Conservation (phyloP, 2,329 filamentous ascomycete species). For the Shiraia bambusicola region DNA sequence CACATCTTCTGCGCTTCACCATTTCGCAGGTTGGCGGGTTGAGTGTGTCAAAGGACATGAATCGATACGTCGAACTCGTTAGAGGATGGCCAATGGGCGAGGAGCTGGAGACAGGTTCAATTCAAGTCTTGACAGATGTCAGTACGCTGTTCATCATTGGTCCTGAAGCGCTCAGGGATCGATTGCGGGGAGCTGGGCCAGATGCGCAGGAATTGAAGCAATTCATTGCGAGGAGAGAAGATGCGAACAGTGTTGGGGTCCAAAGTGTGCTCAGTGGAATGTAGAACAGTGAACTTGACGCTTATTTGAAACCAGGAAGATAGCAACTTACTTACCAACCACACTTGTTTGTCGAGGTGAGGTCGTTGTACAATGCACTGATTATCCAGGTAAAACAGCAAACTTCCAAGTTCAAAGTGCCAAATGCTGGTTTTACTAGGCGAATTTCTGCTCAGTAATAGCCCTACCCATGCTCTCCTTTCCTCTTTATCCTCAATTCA, state of each 20-base stretch:
- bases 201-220: conserved; percentile 66
- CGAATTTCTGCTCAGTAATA: too few species aligned
- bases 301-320: too few species aligned
- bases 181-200: conserved; percentile 49
- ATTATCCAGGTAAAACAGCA: too few species aligned
- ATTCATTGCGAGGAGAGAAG: conserved; percentile 83
- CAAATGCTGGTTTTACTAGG: too few species aligned
- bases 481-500: too few species aligned
- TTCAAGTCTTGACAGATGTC: conserved; percentile 90
- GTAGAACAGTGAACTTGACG: conserved; percentile 3
- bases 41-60: conserved; percentile 95
- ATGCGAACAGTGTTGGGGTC: conserved; percentile 76
- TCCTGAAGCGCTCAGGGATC: conserved; percentile 54
- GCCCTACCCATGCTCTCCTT: too few species aligned
- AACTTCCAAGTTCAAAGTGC: too few species aligned
- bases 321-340: too few species aligned
- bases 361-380: too few species aligned
- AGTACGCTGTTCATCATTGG: conserved; percentile 95
- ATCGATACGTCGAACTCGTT: conserved; percentile 85
- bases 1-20: conserved; percentile 91
- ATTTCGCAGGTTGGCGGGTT: conserved; percentile 92
- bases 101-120: conserved; percentile 54
- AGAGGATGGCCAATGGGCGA: conserved; percentile 73
- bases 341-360: too few species aligned
- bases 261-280: conserved; percentile 71